These are phyloP conservation scores for Rhododendron ferrugineum DNA, from an alignment of 148 eudicot species.

Conservation along the genomic window DNA sequence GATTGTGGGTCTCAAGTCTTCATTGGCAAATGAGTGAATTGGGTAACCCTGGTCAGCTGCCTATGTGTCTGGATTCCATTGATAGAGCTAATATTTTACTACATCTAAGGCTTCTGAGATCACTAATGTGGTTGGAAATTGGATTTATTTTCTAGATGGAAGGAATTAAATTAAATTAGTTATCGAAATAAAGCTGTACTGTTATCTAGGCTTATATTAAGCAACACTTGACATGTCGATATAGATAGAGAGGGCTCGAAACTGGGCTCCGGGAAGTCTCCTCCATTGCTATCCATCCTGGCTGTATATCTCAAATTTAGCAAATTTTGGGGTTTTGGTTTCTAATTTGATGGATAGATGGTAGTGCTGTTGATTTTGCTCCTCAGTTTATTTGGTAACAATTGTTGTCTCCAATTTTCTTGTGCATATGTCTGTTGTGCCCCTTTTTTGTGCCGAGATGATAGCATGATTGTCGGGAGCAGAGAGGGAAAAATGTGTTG, in stretches of 20 bases:
- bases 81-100: neutral
- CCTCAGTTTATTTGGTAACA: too few species aligned
- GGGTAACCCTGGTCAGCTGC: neutral
- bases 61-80: neutral
- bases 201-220: neutral
- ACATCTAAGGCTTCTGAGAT: neutral
- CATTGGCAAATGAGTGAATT: neutral
- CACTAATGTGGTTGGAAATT: neutral
- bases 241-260: neutral
- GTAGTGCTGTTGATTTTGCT: too few species aligned
- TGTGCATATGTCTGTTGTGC: too few species aligned
- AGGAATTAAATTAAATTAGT: constrained; percentile 3
- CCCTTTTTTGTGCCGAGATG: too few species aligned
- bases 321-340: too few species aligned
- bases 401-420: too few species aligned
- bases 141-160: neutral
- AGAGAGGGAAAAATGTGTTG: too few species aligned
- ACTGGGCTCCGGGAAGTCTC: too few species aligned
- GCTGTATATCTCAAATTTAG: too few species aligned
- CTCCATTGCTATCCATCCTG: too few species aligned
- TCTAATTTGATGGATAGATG: too few species aligned
- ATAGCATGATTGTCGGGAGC: too few species aligned
- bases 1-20: neutral
- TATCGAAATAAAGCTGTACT: neutral
- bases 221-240: neutral